Base-by-base conservation (phyloP, 352 stramenopile genomes). In the Globisporangium viniferum region DNA sequence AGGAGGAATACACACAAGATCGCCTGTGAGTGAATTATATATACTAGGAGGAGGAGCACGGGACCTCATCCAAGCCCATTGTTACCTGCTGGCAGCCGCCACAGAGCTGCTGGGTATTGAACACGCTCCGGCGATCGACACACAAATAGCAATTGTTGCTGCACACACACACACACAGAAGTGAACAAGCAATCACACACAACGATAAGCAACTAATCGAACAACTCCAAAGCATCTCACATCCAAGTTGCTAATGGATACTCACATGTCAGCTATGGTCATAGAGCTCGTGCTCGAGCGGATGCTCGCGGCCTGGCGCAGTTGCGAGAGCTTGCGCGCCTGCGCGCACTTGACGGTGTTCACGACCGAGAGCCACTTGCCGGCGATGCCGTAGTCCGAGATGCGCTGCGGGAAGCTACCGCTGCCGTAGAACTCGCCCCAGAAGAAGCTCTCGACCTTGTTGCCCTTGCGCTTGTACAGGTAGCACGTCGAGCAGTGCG, bases 351-450 rank as follows among this genome's bases (percentile, higher is more conserved):
- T 62, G 31, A 76, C 67, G 5, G 68, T 64, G 54, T 76, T 75
- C 54, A 64, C 70, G 44, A 80, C 73, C 18, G 70, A 69, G 3
- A 85, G 51, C 77, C 80, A 81, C 10, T 71, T 66, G 33, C 78
- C 75, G 0, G 75, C 67, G 4, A 73, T 75, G 18, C 59, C 64
- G 53, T 76, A 82, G 60, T 82, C 71, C 2, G 75, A 72, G 33
- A 80, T 67, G 9, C 65, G 70, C 51, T 78, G 68, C 63, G 67
- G 55, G 56, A 76, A 68, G 20, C 68, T 73, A 57, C 73, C 68
- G 22, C 75, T 71, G 27, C 63, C 75, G 49, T 74, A 59, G 48
- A 78, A 74, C 27, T 79, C 70, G 14, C 75, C 73, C 63, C 69
- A 67, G 64, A 79, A 76, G 59, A 82, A 82, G 12, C 64, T 68